These are phyloP conservation scores for Testicularia cyperi DNA, from an alignment of 1,284 basidiomycete genomes.

Conservation along the genomic window DNA sequence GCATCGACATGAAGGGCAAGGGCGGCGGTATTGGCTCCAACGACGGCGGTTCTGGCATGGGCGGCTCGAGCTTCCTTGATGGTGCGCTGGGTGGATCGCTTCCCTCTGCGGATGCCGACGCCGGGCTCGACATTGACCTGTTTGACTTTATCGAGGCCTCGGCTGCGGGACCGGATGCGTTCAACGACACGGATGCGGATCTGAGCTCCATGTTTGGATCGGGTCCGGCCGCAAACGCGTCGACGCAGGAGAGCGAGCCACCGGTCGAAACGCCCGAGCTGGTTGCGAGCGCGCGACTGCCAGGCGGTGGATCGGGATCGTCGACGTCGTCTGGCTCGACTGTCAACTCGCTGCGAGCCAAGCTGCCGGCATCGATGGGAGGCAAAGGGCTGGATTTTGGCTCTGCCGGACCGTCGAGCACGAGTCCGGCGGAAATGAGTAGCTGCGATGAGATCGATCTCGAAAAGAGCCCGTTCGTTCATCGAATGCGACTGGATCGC, in stretches of 20 bases:
- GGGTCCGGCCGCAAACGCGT: constrained; percentile 13
- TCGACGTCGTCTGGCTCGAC: constrained; percentile 38
- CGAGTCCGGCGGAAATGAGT: constrained; percentile 47
- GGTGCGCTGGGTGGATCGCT: constrained; percentile 20
- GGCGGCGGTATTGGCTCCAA: constrained; percentile 5
- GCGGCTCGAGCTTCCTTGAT: constrained; percentile 21
- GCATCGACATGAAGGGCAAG: constrained; percentile 8
- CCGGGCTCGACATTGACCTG: constrained; percentile 37
- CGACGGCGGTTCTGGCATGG: constrained; percentile 3
- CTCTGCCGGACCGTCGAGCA: constrained; percentile 46
- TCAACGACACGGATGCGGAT: constrained; percentile 38
- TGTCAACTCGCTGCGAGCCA: constrained; percentile 24
- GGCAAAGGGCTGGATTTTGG: constrained; percentile 45
- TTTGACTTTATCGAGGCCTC: constrained; percentile 50
- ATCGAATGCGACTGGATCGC: constrained; percentile 35
- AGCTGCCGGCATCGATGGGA: constrained; percentile 21
- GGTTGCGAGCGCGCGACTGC: constrained; percentile 31
- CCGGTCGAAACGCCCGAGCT: constrained; percentile 43
- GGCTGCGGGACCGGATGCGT: constrained; percentile 35
- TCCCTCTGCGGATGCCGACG: constrained; percentile 37
- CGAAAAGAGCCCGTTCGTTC: constrained; percentile 39
- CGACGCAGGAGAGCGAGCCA: constrained; percentile 37
- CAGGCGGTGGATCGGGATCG: constrained; percentile 23
- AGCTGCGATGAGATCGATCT: constrained; percentile 43
- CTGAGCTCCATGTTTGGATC: constrained; percentile 34